Evolutionary conservation across 2,329 filamentous ascomycete genomes (phyloP), one percentile per base, ranked within the genome.

Genomic region (Sphaerulina populicola): DNA sequence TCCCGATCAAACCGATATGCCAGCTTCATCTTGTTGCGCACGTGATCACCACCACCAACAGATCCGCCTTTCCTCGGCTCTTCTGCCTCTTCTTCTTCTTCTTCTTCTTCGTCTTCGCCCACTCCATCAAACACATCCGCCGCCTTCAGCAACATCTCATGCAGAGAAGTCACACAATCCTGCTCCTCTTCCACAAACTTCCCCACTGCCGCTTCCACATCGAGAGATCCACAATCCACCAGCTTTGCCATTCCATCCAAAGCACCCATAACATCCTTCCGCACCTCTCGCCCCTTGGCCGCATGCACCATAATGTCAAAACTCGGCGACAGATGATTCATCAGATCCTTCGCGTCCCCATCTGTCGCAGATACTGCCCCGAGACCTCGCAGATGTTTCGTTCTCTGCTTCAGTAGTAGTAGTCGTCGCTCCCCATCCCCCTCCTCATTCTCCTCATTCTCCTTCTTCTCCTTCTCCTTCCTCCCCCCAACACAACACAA

Each of bases 141-240:
- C 11, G 42, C 51, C 38, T 49, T 44, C 36, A 53, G 21, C 10
- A 53, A 30, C 30, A 49, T 45, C 47, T 50, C 51, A 38, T 53
- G 51, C 14, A 53, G n/a, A 1, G 47, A 46, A 10, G 51, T 53
- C 1, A 53, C 51, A 33, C 51, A 53, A 42, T 53, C 51, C 37
- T 30, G 37, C 33, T 53, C 51, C 4, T 46, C 38, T 39, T 53
- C 42, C 42, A 53, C 12, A 18, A 53, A 53, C 1, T 6, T n/a
- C 14, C 0, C 4, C 10, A 53, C 47, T 11, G 47, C 47, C 18
- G 30, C 33, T 21, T 53, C 51, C 6, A 53, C 47, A 42, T 53
- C 47, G n/a, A 53, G n/a, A 6, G n/a, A 9, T 2, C 29, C 35
- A 21, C 42, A 45, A 15, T 53, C 51, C 8, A 53, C 37, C n/a